A percentile compares a stretch with the other conserved stretches of the same genome.
These are phyloP conservation scores for Lepidopterella palustris DNA, from an alignment of 495 filamentous ascomycete species.

Conservation along the genomic window DNA sequence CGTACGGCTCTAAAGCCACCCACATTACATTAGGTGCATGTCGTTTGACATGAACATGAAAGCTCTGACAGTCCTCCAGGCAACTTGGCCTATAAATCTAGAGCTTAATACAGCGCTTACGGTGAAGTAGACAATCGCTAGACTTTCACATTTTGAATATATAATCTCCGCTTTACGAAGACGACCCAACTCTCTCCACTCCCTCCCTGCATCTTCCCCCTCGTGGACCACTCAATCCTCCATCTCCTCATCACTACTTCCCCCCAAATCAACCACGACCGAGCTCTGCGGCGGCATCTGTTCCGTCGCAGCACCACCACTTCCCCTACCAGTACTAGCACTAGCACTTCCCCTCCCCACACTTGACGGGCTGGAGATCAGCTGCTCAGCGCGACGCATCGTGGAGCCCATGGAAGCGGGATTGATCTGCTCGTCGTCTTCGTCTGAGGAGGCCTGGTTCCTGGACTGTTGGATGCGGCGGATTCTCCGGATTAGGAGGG, in stretches of 20 bases:
- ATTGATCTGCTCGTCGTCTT: slow-evolving; percentile 6
- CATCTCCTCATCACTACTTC: slow-evolving; percentile 27
- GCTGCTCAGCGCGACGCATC: not conserved
- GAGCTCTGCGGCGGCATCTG: not conserved
- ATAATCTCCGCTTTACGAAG: too few relatives aligned
- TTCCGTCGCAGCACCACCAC: slow-evolving; percentile 3
- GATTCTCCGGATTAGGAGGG: slow-evolving; percentile 37
- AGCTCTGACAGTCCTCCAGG: too few relatives aligned
- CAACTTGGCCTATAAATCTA: too few relatives aligned
- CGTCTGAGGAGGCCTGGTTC: slow-evolving; percentile 34
- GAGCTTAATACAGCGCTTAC: too few relatives aligned
- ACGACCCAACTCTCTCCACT: too few relatives aligned
- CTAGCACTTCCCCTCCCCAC: not conserved
- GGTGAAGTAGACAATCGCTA: too few relatives aligned
- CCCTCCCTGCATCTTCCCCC: too few relatives aligned
- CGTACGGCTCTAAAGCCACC: too few relatives aligned
- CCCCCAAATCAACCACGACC: slow-evolving; percentile 10
- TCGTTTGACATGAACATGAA: too few relatives aligned
- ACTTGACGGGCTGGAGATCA: not conserved
- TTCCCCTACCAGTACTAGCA: slow-evolving; percentile 1
- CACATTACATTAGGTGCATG: too few relatives aligned
- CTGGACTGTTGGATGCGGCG: slow-evolving; percentile 31
- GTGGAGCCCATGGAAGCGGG: not conserved
- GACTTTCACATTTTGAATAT: too few relatives aligned
- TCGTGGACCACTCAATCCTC: slow-evolving; percentile 17